Percentiles rank a stretch among this genome's conserved stretches.
These are phyloP conservation scores for Aspergillus brunneoviolaceus DNA, from an alignment of 2,329 filamentous ascomycete genomes.

Conservation along the genomic window DNA sequence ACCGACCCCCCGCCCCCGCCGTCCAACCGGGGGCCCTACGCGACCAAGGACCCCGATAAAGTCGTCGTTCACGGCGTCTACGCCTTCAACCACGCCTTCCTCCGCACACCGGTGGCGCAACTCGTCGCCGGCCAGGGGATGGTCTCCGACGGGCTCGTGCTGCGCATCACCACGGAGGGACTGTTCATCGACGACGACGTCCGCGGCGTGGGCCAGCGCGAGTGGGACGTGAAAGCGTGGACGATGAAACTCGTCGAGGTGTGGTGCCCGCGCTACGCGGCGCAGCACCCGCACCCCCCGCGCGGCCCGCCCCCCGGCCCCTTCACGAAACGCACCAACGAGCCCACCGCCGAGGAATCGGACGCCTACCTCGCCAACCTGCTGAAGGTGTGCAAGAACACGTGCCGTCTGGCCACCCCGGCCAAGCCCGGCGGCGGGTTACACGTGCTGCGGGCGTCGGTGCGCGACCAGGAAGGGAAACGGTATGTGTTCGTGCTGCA, in stretches of 20 bases:
- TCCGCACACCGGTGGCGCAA: conserved; percentile 85
- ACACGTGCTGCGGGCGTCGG: conserved; percentile 58
- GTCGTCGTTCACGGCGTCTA: conserved; percentile 94
- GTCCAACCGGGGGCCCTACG: conserved; percentile 74
- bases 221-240: conserved; percentile 99
- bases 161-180: conserved; percentile 90
- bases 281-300: conserved; percentile 27
- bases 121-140: conserved; percentile 79
- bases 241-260: conserved; percentile 91
- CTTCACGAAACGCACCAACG: conserved; percentile 50
- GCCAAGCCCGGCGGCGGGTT: conserved; percentile 39
- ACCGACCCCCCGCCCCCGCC: conserved; percentile 85
- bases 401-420: conserved; percentile 52
- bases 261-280: conserved; percentile 67
- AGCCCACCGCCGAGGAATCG: conserved; percentile 63
- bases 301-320: conserved; percentile 33
- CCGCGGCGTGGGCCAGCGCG: conserved; percentile 83
- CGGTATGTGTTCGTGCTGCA: conserved; percentile 62
- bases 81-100: conserved; percentile 84
- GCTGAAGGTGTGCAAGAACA: conserved; percentile 63
- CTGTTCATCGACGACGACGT: conserved; percentile 97
- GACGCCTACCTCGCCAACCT: conserved; percentile 64
- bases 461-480: conserved; percentile 61
- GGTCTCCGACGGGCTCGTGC: conserved; percentile 87
- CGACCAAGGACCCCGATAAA: conserved; percentile 89